Evolutionary conservation across 2,329 filamentous ascomycete genomes (phyloP), one percentile per base, ranked within the genome.

Genomic region (Fragosphaeria purpurea): DNA sequence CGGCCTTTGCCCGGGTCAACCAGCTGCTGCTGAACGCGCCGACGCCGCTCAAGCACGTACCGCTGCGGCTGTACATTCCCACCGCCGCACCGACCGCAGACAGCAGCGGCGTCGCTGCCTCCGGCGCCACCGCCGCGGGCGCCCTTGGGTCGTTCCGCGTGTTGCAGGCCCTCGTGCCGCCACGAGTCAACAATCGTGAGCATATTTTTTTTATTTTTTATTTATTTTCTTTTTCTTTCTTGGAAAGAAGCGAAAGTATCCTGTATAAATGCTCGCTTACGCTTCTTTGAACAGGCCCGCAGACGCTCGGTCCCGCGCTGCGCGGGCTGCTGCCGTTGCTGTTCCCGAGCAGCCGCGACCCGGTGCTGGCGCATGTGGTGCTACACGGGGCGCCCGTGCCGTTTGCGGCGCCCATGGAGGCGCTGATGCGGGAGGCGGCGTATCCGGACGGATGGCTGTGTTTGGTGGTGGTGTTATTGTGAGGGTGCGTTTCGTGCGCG

Each of bases 401-500:
- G 1, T 85, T 97, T 70, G 69, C 73, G 53, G 86, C 89, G 1
- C 83, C 83, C 31, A 67, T 98, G 13, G 86, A 88, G 61, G 91
- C 96, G 44, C 65, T 98, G 52, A 86, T 93, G 68, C 77, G 82
- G 51, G 85, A 85, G 61, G 85, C 86, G 4, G 82, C 88, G 2
- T 97, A 96, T 71, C 82, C 88, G 0, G 93, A 98, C 67, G 93
- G 93, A 0, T 98, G 90, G 85, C 66, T 95, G 32, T 88, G 88
- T 65, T 67, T 96, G 41, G 86, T 88, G 48, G 78, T 96, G 5
- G 76, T 83, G 22, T 84, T 94, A 71, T 73, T 88, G 62, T 70
- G 55, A 65, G 6, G 2, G 48, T 31, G 47, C 9, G 11, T 12
- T 40, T 7, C 30, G 4, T 32, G 22, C 22, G 22, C 22, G 22